Evolutionary conservation across 2,329 filamentous ascomycete species (phyloP).

Genomic region (Uncinocarpus reesii): DNA sequence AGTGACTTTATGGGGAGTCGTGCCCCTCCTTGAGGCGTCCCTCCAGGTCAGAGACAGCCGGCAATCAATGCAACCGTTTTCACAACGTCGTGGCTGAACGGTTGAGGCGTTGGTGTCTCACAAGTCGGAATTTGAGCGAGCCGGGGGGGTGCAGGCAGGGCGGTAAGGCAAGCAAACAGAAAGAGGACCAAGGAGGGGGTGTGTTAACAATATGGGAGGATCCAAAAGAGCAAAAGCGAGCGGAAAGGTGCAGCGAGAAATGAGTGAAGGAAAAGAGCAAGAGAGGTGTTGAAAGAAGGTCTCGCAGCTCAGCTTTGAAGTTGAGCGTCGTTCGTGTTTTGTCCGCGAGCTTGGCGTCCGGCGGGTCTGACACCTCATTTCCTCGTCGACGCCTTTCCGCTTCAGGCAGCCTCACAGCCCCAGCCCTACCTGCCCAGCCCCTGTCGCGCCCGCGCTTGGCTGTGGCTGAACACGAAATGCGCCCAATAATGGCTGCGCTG

Average conservation of each 20-base stretch:
- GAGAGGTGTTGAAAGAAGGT: constrained; percentile 2
- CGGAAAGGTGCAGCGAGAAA: constrained; percentile 6
- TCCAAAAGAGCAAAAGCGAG: not conserved
- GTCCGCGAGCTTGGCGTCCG: constrained; percentile 8
- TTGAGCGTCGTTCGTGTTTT: constrained; percentile 7
- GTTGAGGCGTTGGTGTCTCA: not conserved
- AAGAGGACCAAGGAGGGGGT: not conserved
- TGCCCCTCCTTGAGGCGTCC: not conserved
- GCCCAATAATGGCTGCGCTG: not conserved
- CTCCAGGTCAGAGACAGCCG: not conserved
- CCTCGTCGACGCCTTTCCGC: not conserved
- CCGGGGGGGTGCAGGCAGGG: not conserved
- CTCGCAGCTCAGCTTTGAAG: constrained; percentile 2
- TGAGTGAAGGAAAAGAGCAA: not conserved
- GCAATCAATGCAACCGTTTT: not conserved
- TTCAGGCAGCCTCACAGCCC: constrained; percentile 5
- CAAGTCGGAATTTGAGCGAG: not conserved
- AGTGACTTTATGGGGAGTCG: not conserved
- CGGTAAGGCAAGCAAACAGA: not conserved
- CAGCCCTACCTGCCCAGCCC: constrained; percentile 7
- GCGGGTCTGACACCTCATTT: constrained; percentile 11
- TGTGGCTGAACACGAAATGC: constrained; percentile 4
- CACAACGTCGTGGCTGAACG: not conserved
- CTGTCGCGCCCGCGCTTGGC: not conserved
- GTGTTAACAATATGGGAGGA: no score